Conservation (phyloP, 31 red algal species). For the Porphyra umbilicalis region DNA sequence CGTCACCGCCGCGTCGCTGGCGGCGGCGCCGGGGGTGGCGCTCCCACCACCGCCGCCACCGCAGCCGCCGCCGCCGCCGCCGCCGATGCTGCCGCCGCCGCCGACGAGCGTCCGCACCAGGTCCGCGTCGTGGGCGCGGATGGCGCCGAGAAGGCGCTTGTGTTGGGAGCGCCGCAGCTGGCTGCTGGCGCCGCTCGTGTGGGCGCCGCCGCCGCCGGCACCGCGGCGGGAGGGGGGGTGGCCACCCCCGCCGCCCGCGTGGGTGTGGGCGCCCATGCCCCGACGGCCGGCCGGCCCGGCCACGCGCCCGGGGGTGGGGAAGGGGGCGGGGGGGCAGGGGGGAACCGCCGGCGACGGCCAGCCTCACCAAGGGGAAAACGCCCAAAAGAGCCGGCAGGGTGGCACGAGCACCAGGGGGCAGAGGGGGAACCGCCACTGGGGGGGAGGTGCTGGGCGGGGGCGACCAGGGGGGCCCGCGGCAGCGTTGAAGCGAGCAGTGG, state of each 20-base stretch:
- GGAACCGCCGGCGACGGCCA: not conserved
- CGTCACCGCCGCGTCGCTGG: not conserved
- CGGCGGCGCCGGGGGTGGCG: not conserved
- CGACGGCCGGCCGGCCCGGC: not conserved
- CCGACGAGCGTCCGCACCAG: not conserved
- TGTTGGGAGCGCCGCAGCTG: not conserved
- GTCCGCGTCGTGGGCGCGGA: not conserved
- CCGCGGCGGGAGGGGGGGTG: not conserved
- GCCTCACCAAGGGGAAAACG: too few relatives aligned
- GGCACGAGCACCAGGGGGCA: too few relatives aligned
- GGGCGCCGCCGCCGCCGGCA: not conserved
- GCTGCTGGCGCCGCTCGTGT: not conserved
- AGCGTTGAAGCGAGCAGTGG: too few relatives aligned
- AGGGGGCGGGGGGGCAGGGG: not conserved
- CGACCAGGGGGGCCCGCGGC: too few relatives aligned
- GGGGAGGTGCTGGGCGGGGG: too few relatives aligned
- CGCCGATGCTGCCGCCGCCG: not conserved
- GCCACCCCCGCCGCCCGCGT: not conserved
- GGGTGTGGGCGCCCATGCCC: not conserved
- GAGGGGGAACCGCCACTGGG: too few relatives aligned
- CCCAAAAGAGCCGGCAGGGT: too few relatives aligned
- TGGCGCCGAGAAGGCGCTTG: not conserved
- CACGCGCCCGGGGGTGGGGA: not conserved
- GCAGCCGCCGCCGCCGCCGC: not conserved
- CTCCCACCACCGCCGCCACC: not conserved